Conservation (phyloP, 495 filamentous ascomycete species). For the Penicillium odoratum region DNA sequence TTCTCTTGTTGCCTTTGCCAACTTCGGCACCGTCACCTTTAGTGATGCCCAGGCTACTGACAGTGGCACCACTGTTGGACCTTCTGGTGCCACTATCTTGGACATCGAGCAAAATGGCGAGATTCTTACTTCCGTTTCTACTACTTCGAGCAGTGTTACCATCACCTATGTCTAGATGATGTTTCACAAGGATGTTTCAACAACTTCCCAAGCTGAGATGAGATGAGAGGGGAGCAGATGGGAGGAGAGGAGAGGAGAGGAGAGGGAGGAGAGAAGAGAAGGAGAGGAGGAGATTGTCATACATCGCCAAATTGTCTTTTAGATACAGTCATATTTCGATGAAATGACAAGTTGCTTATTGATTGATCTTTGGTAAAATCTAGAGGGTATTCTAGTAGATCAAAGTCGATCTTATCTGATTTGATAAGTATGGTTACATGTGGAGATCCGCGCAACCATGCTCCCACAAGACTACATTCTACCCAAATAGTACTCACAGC, state of each 20-base stretch:
- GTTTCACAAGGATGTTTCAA: background rate
- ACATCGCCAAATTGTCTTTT: background rate
- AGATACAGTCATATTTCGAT: background rate
- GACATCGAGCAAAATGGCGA: constrained; percentile 48
- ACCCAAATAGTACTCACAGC: background rate
- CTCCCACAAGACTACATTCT: background rate
- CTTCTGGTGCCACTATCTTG: constrained; percentile 43
- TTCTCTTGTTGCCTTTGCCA: constrained; percentile 49
- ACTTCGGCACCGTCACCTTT: constrained; percentile 56
- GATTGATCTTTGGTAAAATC: background rate
- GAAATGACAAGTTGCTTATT: background rate
- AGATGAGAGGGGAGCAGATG: background rate
- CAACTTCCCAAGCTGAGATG: background rate
- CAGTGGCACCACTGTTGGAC: constrained; percentile 30
- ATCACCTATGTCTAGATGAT: constrained; percentile 23
- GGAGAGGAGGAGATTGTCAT: background rate
- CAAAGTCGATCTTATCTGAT: constrained; percentile 4
- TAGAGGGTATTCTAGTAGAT: background rate
- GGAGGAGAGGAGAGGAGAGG: too few relatives aligned
- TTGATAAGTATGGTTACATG: background rate
- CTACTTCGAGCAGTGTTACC: constrained; percentile 33
- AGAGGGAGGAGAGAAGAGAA: background rate
- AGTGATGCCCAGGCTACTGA: constrained; percentile 34
- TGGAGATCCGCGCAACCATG: background rate
- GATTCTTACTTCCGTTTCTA: constrained; percentile 43